These are phyloP conservation scores for Ophiostoma sp. DNA, from an alignment of 2,329 filamentous ascomycete species.

Conservation along the genomic window DNA sequence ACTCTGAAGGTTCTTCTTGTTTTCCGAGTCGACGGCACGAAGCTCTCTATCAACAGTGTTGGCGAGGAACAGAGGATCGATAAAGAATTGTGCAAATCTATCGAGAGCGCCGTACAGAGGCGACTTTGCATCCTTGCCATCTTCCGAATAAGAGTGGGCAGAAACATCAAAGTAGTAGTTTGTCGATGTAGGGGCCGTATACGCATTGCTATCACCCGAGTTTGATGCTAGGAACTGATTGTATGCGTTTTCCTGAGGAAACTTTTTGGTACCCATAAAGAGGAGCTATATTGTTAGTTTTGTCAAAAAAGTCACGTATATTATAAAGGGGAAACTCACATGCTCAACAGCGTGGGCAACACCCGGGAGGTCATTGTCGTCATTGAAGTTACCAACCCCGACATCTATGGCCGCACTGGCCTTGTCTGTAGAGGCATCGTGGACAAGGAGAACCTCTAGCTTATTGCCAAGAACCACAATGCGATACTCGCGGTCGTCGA, in stretches of 20 bases:
- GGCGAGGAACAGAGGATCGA: slow-evolving; percentile 77
- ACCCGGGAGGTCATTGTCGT: slow-evolving; percentile 83
- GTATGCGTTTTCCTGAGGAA: slow-evolving; percentile 92
- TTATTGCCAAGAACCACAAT: slow-evolving; percentile 81
- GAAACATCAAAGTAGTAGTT: slow-evolving; percentile 98
- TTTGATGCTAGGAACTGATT: slow-evolving; percentile 85
- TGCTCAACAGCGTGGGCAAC: slow-evolving; percentile 97
- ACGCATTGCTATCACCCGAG: slow-evolving; percentile 90
- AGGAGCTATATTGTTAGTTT: slow-evolving; percentile 52
- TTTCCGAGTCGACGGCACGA: slow-evolving; percentile 86
- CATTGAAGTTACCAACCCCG: slow-evolving; percentile 92
- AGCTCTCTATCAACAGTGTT: slow-evolving; percentile 83
- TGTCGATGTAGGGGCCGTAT: slow-evolving; percentile 86
- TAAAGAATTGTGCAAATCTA: slow-evolving; percentile 90
- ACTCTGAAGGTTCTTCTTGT: slow-evolving; percentile 94
- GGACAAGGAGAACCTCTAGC: slow-evolving; percentile 85
- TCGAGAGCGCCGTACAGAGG: slow-evolving; percentile 76
- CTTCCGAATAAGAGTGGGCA: slow-evolving; percentile 56
- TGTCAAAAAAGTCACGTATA: background rate
- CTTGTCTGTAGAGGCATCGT: slow-evolving; percentile 94
- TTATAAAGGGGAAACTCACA: slow-evolving; percentile 38
- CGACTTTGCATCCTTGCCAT: slow-evolving; percentile 53
- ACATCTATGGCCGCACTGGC: slow-evolving; percentile 93
- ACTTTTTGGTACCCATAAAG: slow-evolving; percentile 99
- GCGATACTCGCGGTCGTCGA: slow-evolving; percentile 82